Percentiles rank a stretch among this genome's conserved stretches.
Evolutionary conservation across 495 filamentous ascomycete species (phyloP).

Genomic region (Bacidia gigantensis): DNA sequence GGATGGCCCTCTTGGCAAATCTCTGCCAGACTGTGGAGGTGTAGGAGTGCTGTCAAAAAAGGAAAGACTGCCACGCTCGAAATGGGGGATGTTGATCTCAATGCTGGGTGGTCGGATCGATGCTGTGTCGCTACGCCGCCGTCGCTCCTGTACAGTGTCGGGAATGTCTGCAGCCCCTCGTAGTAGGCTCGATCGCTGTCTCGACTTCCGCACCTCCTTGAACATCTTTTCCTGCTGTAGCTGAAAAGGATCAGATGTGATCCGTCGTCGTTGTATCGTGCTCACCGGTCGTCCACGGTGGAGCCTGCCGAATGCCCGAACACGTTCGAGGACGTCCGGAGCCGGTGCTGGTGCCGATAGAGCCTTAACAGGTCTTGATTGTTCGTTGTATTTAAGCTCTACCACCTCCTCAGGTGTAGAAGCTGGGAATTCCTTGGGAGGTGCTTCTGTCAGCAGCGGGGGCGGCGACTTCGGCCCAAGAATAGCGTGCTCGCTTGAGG

Average conservation of each 20-base stretch:
- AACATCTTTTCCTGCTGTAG: neutral
- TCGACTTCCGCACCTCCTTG: neutral
- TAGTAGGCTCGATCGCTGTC: neutral
- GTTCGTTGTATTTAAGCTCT: slow-evolving; percentile 2
- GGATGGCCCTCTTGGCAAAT: slow-evolving; percentile 10
- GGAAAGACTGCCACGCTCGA: slow-evolving; percentile 3
- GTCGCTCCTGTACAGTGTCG: neutral
- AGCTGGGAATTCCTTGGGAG: neutral
- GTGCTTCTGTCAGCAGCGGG: neutral
- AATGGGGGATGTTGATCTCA: slow-evolving; percentile 1
- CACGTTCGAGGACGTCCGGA: slow-evolving; percentile 3
- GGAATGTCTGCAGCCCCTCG: neutral
- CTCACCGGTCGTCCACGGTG: neutral
- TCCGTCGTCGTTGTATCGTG: neutral
- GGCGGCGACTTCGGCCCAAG: neutral
- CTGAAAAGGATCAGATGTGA: neutral
- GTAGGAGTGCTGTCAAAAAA: neutral
- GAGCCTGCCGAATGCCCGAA: slow-evolving; percentile 5
- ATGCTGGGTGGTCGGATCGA: slow-evolving; percentile 2
- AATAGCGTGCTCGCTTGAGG: slow-evolving; percentile 4
- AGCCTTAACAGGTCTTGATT: slow-evolving; percentile 1
- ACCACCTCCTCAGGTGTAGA: neutral
- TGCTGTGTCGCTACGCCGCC: neutral
- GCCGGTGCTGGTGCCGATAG: neutral
- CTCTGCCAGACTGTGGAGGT: slow-evolving; percentile 2